Evolutionary conservation across 345 rosid species (phyloP).

Genomic region (Citrus glauca): DNA sequence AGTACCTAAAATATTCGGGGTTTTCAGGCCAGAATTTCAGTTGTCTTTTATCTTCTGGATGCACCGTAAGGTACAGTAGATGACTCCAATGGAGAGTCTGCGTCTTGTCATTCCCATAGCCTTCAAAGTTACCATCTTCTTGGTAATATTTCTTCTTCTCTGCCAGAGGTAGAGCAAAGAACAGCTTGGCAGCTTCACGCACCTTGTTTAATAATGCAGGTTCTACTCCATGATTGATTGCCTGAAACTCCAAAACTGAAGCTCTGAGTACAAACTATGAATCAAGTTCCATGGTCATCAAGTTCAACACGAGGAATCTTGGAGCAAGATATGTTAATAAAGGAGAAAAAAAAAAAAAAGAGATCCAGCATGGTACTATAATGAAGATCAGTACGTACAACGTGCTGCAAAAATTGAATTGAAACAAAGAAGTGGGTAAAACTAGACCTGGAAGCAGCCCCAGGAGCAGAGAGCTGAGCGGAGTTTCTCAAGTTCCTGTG

Average conservation of each 20-base stretch:
- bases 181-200: conserved; percentile 39
- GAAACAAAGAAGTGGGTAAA: not conserved
- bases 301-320: not conserved
- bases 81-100: conserved; percentile 76
- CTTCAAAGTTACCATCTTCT: conserved; percentile 47
- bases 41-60: conserved; percentile 44
- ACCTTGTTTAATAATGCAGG: conserved; percentile 42
- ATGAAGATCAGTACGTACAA: no score
- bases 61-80: conserved; percentile 44
- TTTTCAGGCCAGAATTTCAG: conserved; percentile 56
- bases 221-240: conserved; percentile 59
- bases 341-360: no score
- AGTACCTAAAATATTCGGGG: conserved; percentile 52
- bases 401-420: no score
- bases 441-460: conserved; percentile 75
- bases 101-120: conserved; percentile 69
- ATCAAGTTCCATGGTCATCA: not conserved
- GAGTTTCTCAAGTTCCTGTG: conserved; percentile 46
- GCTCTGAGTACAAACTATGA: not conserved
- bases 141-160: conserved; percentile 53
- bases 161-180: conserved; percentile 51
- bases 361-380: no score
- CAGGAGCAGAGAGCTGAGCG: conserved; percentile 47
- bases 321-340: no score
- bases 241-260: conserved; percentile 33